Evolutionary conservation across 805 yeast genomes (phyloP), one percentile per base, ranked within the genome.

Genomic region (Pichia occidentalis): DNA sequence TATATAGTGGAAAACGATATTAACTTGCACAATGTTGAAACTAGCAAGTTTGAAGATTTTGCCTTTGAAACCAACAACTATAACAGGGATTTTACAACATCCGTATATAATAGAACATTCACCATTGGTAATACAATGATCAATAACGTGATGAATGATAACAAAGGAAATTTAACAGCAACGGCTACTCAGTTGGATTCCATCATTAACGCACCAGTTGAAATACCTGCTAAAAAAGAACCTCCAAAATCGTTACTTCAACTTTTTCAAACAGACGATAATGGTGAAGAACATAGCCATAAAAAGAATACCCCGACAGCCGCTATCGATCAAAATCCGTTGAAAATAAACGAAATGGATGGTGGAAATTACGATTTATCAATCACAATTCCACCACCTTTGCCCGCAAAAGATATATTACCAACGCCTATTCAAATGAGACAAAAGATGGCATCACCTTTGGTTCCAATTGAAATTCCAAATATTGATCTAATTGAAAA

Each of bases 161-260:
- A 23, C 11, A 35, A 30, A 14, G 21, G 23, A 4, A 40, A 43
- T 7, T 34, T 31, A 11, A 45, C 45, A 5, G 48, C 48, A 5
- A 37, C 47, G 8, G 37, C 46, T 1, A 38, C 44, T 24, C 43
- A 37, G 10, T 37, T 35, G 7, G 40, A 36, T 14, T 27, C 44
- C 11, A 30, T 35, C 31, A 45, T 52, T 4, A 37, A 28, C 26
- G 29, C 39, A 51, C 53, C 20, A 52, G 56, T 9, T 52, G 37
- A 38, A 4, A 36, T 44, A 4, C 33, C 43, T 4, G 29, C 60
- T 5, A 57, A 57, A 25, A 63, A 65, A 31, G 80, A 71, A 28
- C 80, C 85, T 0, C 95, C 95, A 1, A 77, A 75, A 53, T 80
- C 92, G 2, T 61, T 86, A 23, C 60, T 80, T 42, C 77, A 77